phyloP scores from a whole-genome alignment of 805 yeast genomes.

The Dipodascus geniculatus region DNA sequence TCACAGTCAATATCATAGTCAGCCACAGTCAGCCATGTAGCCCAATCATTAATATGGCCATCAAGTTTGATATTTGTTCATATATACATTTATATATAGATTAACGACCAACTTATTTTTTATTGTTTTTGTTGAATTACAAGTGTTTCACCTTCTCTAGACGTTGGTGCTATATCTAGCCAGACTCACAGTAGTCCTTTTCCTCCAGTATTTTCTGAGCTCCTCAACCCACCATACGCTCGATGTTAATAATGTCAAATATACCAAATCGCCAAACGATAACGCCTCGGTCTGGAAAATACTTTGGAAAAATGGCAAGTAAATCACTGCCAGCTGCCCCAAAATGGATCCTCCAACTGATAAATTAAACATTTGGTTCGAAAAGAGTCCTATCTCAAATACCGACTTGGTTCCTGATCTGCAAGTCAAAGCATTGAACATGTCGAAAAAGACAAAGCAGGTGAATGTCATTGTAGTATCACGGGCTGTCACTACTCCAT shows the following conservation, averaged over 20 bases:
- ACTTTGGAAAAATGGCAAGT: conserved; percentile 83
- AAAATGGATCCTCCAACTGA: conserved; percentile 81
- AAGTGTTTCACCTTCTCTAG: conserved; percentile 5
- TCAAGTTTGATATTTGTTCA: not conserved
- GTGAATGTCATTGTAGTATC: conserved; percentile 99
- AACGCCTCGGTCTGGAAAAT: conserved; percentile 94
- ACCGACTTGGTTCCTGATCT: conserved; percentile 79
- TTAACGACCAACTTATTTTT: not conserved
- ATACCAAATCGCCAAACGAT: conserved; percentile 52
- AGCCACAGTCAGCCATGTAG: too few species aligned
- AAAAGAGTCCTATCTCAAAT: conserved; percentile 64
- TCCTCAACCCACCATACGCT: conserved; percentile 83
- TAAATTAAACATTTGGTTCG: conserved; percentile 81
- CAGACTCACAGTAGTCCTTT: conserved; percentile 14
- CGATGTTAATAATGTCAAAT: conserved; percentile 54
- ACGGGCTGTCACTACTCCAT: conserved; percentile 74
- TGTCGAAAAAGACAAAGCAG: conserved; percentile 88
- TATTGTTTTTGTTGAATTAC: too few species aligned
- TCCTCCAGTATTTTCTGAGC: conserved; percentile 42
- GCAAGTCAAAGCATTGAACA: conserved; percentile 93
- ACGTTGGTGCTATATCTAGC: conserved; percentile 16
- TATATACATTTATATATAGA: not conserved
- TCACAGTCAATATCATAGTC: too few species aligned
- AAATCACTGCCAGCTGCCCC: conserved; percentile 90
- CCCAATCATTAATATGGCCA: not conserved